Evolutionary conservation across 495 filamentous ascomycete genomes (phyloP), one percentile per base, ranked within the genome.

Genomic region (Thermothielavioides terrestris): DNA sequence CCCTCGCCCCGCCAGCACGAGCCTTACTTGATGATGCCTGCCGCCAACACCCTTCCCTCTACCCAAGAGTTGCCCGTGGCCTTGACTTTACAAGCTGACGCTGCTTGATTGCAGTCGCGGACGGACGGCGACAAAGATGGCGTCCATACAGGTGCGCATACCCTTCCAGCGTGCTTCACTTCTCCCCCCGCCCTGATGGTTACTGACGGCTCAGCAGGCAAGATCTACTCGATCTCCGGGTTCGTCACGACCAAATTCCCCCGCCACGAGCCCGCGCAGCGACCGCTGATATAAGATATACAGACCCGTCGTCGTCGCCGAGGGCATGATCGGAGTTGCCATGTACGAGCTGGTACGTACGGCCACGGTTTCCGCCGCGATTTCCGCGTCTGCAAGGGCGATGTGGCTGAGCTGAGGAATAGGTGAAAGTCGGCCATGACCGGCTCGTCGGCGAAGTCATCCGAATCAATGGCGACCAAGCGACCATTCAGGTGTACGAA

Each of bases 401-500:
- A 9, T 50, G 15, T 48, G 36, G n/a, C 51, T 54, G 57, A 54
- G 21, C 20, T 47, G n/a, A 63, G 85, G 85, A 43, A 52, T 45
- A 65, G 62, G 62, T 89, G 60, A 81, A 77, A 66, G 90, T 99
- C 51, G 90, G 92, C 54, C 81, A 94, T 61, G 88, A 94, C 65
- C 71, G 80, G 46, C 78, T 99, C 32, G 86, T 94, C 41, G 92
- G 92, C 57, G 92, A 99, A 71, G 91, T 99, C 68, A 99, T 99
- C 79, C 83, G 94, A 61, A 91, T 99, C 64, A 90, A 88, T 55
- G 85, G 77, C 57, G 94, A 97, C 65, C 94, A 89, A 71, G 89
- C 88, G 52, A 96, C 89, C 6, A 91, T 98, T 53, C 94, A 98
- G 73, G 92, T 98, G 51, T 98, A 98, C 72, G 92, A 98, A 61